phyloP scores from a whole-genome alignment of 176 grass and related monocot genomes.

The Triticum timopheevii region DNA sequence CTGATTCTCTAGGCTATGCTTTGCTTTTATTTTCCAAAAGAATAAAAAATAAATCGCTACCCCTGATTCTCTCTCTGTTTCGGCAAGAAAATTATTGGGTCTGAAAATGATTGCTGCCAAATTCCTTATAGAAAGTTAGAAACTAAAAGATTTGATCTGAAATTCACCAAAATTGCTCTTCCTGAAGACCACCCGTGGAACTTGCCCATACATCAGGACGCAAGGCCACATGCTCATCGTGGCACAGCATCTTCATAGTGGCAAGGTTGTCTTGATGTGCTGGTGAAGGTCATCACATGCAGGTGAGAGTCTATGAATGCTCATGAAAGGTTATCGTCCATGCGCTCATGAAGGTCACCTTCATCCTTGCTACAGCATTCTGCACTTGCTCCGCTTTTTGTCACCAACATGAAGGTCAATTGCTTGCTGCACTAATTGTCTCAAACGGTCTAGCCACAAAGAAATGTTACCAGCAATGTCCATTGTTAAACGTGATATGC shows the following conservation, averaged over 20 bases:
- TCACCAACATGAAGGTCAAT: neutral
- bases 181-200: neutral
- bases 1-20: neutral
- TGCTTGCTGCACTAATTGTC: neutral
- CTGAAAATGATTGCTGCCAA: neutral
- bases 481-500: no score
- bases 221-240: neutral
- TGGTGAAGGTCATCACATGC: neutral
- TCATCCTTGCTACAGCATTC: neutral
- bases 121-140: neutral
- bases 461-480: neutral
- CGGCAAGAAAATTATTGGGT: neutral
- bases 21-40: neutral
- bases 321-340: neutral
- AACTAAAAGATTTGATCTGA: neutral
- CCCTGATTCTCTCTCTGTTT: neutral
- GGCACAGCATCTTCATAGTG: neutral
- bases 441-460: neutral
- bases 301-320: neutral
- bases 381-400: neutral
- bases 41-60: neutral
- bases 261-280: neutral
- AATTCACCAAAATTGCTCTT: neutral
- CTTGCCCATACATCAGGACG: neutral
- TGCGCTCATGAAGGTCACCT: neutral